A percentile compares a stretch with the other conserved stretches of the same genome.
Conservation (phyloP, 441 rosid species). For the Francoa sonchifolia region DNA sequence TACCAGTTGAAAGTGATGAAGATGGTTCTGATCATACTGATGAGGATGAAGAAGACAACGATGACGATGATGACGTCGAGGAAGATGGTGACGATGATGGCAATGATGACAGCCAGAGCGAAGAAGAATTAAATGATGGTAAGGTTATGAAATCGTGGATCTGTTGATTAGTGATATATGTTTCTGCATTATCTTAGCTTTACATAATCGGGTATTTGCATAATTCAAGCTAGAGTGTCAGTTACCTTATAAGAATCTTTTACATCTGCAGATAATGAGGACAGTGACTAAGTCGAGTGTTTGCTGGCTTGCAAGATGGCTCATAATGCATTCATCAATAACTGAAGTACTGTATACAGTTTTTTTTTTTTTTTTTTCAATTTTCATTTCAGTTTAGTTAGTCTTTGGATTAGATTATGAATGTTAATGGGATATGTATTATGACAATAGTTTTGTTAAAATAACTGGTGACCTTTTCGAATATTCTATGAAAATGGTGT, state of each 20-base stretch:
- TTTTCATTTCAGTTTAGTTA: slow-evolving; percentile 2
- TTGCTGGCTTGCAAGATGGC: slow-evolving; percentile 11
- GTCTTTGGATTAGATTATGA: too few species aligned
- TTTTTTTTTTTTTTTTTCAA: slow-evolving; percentile 1
- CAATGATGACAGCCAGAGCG: slow-evolving; percentile 33
- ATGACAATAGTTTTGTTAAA: too few species aligned
- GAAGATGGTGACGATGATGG: slow-evolving; percentile 23
- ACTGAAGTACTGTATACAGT: slow-evolving; percentile 4
- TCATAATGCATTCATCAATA: slow-evolving; percentile 8
- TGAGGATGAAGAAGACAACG: slow-evolving; percentile 18
- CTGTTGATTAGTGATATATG: neutral
- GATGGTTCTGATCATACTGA: slow-evolving; percentile 23
- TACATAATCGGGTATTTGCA: too few species aligned
- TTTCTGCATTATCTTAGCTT: slow-evolving; percentile 2
- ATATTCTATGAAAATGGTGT: too few species aligned
- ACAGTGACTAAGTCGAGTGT: slow-evolving; percentile 26
- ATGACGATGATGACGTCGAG: slow-evolving; percentile 19
- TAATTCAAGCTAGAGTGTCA: neutral
- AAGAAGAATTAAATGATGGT: slow-evolving; percentile 38
- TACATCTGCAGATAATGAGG: slow-evolving; percentile 27
- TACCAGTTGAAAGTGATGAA: slow-evolving; percentile 33
- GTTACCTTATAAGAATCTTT: neutral
- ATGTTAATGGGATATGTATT: too few species aligned
- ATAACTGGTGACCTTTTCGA: too few species aligned
- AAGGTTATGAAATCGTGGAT: slow-evolving; percentile 5